Percentiles rank a stretch among this genome's conserved stretches.
These are phyloP conservation scores for Sonneratia alba DNA, from an alignment of 345 rosid genomes.

Conservation along the genomic window DNA sequence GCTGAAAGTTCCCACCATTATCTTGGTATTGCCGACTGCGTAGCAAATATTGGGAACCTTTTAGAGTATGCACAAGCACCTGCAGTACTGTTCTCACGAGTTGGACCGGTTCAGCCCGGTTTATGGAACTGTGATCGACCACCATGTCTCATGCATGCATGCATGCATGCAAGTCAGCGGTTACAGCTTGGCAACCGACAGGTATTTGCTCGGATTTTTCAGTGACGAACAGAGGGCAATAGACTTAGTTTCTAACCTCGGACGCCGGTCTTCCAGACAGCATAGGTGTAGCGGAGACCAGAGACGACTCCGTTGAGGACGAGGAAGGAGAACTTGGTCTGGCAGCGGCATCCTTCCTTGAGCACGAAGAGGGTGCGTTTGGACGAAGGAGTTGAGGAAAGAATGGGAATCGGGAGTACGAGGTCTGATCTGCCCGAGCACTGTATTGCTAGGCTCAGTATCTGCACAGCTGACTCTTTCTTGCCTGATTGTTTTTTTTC, in stretches of 20 bases:
- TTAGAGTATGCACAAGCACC: too few species aligned
- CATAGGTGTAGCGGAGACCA: constrained; percentile 22
- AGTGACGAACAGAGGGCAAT: too few species aligned
- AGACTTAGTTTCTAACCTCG: constrained; percentile 10
- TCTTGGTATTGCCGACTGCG: constrained; percentile 23
- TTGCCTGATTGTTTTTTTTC: constrained; percentile 2
- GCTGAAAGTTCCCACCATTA: constrained; percentile 22
- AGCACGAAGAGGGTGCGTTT: constrained; percentile 23
- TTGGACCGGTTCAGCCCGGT: too few species aligned
- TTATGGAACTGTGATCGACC: too few species aligned
- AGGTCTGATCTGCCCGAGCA: constrained; percentile 23
- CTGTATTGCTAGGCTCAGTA: constrained; percentile 15
- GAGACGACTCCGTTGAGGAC: constrained; percentile 22
- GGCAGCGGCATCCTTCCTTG: constrained; percentile 22
- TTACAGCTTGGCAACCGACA: too few species aligned
- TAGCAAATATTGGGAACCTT: too few species aligned
- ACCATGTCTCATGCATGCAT: too few species aligned
- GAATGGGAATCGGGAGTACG: constrained; percentile 15
- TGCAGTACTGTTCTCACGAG: too few species aligned
- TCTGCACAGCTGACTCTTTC: constrained; percentile 21
- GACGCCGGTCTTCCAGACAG: constrained; percentile 31
- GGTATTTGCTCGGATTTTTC: too few species aligned
- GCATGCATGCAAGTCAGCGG: too few species aligned
- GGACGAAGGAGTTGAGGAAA: constrained; percentile 6
- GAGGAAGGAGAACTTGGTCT: constrained; percentile 17